Conservation (phyloP, 306 rosid genomes). For the Senna siamea region DNA sequence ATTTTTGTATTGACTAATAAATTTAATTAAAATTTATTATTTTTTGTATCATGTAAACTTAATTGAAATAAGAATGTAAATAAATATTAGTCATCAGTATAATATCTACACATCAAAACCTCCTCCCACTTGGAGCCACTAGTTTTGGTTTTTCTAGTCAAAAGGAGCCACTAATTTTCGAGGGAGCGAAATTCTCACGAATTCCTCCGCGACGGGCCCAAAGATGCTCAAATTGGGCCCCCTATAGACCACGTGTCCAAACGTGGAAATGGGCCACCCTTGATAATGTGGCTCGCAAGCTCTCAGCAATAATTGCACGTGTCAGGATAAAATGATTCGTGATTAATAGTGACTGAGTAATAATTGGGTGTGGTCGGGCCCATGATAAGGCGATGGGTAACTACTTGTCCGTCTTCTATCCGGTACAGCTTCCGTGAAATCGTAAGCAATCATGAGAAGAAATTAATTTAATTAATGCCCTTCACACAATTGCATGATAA, state of each 20-base stretch:
- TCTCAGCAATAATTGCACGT: slow-evolving; percentile 16
- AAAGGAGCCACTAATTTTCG: too few relatives aligned
- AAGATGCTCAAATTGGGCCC: slow-evolving; percentile 4
- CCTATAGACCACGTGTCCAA: neutral
- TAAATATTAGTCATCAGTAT: too few relatives aligned
- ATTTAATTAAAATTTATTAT: too few relatives aligned
- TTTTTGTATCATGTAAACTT: too few relatives aligned
- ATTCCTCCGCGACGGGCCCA: slow-evolving; percentile 27
- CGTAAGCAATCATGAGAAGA: neutral
- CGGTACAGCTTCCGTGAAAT: neutral
- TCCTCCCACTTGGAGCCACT: too few relatives aligned
- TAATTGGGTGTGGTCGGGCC: slow-evolving; percentile 31
- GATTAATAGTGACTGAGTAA: slow-evolving; percentile 3
- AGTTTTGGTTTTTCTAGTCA: too few relatives aligned
- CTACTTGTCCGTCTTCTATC: slow-evolving; percentile 14
- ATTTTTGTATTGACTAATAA: too few relatives aligned
- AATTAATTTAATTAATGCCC: neutral
- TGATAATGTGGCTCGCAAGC: neutral
- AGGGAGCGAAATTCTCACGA: too few relatives aligned
- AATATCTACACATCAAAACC: too few relatives aligned
- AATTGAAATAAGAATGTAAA: too few relatives aligned
- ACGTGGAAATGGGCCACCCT: neutral
- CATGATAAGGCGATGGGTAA: slow-evolving; percentile 18
- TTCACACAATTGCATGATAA: too few relatives aligned
- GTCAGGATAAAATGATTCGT: neutral